These are phyloP conservation scores for Globisporangium uncinulatum DNA, from an alignment of 352 stramenopile genomes.

Conservation along the genomic window DNA sequence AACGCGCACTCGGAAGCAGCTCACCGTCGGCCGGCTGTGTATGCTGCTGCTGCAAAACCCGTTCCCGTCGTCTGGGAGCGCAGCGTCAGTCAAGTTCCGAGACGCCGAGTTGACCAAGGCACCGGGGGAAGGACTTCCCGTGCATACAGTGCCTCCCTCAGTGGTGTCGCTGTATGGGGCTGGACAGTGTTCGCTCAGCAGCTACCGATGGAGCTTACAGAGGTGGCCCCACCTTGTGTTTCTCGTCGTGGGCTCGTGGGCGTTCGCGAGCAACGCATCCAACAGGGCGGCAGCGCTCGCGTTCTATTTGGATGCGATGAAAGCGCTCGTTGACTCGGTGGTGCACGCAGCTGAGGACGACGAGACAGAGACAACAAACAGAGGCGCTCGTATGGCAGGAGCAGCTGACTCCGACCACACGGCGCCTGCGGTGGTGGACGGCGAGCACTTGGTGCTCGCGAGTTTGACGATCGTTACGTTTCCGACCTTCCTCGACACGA, in stretches of 20 bases:
- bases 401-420: constrained; percentile 1
- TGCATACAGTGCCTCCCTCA: constrained; percentile 22
- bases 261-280: constrained; percentile 23
- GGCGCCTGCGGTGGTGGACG: constrained; percentile 25
- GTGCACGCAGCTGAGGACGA: background rate
- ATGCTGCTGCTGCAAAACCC: constrained; percentile 55
- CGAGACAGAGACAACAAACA: constrained; percentile 15
- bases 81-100: background rate
- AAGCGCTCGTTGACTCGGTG: constrained; percentile 24
- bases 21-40: constrained; percentile 42
- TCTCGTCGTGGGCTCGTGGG: constrained; percentile 55
- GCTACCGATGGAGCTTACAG: constrained; percentile 32
- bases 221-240: constrained; percentile 51
- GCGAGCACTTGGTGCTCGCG: constrained; percentile 60
- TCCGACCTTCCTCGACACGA: constrained; percentile 47
- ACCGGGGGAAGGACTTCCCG: constrained; percentile 20
- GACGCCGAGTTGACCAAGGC: background rate
- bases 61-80: constrained; percentile 21
- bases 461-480: constrained; percentile 60
- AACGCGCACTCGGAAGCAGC: constrained; percentile 33
- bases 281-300: constrained; percentile 24
- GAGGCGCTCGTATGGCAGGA: constrained; percentile 2
- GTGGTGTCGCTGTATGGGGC: constrained; percentile 29
- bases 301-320: constrained; percentile 49
- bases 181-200: constrained; percentile 29